Conservation (phyloP, 257 asterid species). For the Perilla frutescens region DNA sequence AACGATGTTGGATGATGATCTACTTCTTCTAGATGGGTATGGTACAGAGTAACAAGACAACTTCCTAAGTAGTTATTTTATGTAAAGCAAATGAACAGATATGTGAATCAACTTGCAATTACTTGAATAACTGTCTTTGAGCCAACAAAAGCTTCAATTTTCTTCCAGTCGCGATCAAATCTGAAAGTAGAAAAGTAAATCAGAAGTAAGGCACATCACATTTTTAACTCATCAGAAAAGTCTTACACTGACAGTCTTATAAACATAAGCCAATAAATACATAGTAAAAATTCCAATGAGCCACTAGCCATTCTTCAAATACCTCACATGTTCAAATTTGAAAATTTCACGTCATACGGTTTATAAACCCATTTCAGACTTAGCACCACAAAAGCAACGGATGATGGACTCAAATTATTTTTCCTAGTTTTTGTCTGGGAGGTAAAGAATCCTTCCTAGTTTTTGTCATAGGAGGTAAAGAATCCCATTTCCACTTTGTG, state of each 20-base stretch:
- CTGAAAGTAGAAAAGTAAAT: conserved; percentile 42
- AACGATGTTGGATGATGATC: not conserved
- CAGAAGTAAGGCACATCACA: conserved; percentile 13
- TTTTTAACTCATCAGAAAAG: conserved; percentile 1
- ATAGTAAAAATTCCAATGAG: not conserved
- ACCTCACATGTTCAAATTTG: not conserved
- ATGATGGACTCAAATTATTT: not conserved
- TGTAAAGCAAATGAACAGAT: conserved; percentile 4
- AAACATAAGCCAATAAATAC: not conserved
- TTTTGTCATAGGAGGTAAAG: not conserved
- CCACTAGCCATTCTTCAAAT: not conserved
- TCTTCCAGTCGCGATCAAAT: conserved; percentile 93
- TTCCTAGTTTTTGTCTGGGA: not conserved
- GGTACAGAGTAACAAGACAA: not conserved
- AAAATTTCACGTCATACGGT: not conserved
- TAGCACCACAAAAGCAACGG: too few species aligned
- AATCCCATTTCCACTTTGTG: not conserved
- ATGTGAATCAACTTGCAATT: conserved; percentile 27
- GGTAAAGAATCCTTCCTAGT: not conserved
- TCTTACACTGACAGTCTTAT: too few species aligned
- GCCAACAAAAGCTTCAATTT: conserved; percentile 83
- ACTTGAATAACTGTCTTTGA: conserved; percentile 90
- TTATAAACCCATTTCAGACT: not conserved
- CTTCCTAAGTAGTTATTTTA: not conserved
- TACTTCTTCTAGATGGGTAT: not conserved